These are phyloP conservation scores for Aurantiochytrium sp. DNA, from an alignment of 108 stramenopile species.

Conservation along the genomic window DNA sequence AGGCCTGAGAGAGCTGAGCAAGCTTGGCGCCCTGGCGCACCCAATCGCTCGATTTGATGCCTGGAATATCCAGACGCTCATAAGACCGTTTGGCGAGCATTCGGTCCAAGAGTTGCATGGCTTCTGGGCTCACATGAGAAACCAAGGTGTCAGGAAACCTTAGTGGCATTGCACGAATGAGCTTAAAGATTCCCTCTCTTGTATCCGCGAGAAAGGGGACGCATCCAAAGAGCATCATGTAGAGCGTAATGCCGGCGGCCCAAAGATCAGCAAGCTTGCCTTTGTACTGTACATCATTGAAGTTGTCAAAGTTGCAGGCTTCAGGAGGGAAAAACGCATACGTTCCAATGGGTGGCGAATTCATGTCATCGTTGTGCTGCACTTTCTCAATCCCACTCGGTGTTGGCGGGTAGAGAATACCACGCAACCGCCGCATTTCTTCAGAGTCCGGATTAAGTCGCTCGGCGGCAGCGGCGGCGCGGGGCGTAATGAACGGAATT, in stretches of 20 bases:
- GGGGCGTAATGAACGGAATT: background rate
- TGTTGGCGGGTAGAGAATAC: background rate
- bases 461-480: background rate
- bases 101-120: background rate
- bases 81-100: background rate
- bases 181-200: slow-evolving; percentile 44
- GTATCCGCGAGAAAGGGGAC: slow-evolving; percentile 63
- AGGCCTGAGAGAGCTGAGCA: background rate
- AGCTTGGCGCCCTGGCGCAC: background rate
- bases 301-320: slow-evolving; percentile 1
- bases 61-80: background rate
- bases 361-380: background rate
- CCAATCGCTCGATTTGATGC: background rate
- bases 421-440: background rate
- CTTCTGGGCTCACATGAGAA: background rate
- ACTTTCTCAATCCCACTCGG: background rate
- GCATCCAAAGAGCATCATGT: slow-evolving; percentile 56
- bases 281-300: slow-evolving; percentile 34
- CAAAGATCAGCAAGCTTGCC: slow-evolving; percentile 63
- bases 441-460: background rate
- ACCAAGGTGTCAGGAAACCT: slow-evolving; percentile 33
- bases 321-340: slow-evolving; percentile 16
- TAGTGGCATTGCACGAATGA: slow-evolving; percentile 47
- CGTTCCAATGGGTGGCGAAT: background rate
- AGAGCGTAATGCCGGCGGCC: slow-evolving; percentile 61